phyloP scores from a whole-genome alignment of 2,329 filamentous ascomycete genomes.

The Aspergillus amoenus region DNA sequence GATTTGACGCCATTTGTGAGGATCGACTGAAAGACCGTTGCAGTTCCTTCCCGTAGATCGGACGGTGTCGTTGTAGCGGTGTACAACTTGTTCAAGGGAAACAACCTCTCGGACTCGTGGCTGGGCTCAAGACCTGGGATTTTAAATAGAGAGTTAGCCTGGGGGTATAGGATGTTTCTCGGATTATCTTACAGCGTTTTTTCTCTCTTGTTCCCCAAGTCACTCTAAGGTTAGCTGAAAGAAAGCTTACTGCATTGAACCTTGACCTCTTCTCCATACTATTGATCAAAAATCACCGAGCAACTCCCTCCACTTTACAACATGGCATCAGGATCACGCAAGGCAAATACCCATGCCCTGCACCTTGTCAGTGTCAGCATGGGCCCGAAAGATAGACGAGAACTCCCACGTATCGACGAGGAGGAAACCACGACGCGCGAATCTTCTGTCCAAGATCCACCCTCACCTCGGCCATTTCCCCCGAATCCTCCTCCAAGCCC shows the following conservation, averaged over 20 bases:
- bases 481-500: slow-evolving; percentile 43
- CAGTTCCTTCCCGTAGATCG: slow-evolving; percentile 17
- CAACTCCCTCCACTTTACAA: not conserved
- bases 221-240: not conserved
- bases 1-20: slow-evolving; percentile 12
- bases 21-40: slow-evolving; percentile 12
- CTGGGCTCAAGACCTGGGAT: slow-evolving; percentile 6
- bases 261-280: not conserved
- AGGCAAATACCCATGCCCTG: not conserved
- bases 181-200: not conserved
- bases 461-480: slow-evolving; percentile 35
- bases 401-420: not conserved
- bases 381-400: not conserved
- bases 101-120: slow-evolving; percentile 5
- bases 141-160: slow-evolving; percentile 16
- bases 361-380: not conserved
- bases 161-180: not conserved
- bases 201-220: not conserved
- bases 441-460: slow-evolving; percentile 24
- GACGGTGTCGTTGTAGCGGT: slow-evolving; percentile 20
- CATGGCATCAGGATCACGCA: not conserved
- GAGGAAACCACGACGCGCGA: not conserved
- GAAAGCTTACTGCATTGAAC: not conserved
- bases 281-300: not conserved
- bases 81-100: slow-evolving; percentile 17